Evolutionary conservation across 257 asterid genomes (phyloP).

Genomic region (Agastache rugosa): DNA sequence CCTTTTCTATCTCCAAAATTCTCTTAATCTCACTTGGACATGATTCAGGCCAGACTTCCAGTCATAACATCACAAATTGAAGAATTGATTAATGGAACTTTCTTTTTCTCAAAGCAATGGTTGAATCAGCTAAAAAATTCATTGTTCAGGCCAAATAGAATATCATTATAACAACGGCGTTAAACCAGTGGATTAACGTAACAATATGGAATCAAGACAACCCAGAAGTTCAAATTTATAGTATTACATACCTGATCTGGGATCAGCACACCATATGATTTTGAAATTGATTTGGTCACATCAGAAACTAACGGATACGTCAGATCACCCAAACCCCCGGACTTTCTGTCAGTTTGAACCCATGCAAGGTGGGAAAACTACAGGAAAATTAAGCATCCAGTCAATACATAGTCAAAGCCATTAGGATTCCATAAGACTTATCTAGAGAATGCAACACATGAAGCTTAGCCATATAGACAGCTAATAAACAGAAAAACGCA

Average conservation of each 20-base stretch:
- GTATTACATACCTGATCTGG: slow-evolving; percentile 69
- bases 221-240: background rate
- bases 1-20: background rate
- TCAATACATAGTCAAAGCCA: slow-evolving; percentile 3
- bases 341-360: slow-evolving; percentile 96
- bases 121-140: background rate
- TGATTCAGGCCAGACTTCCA: background rate
- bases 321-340: slow-evolving; percentile 95
- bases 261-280: slow-evolving; percentile 69
- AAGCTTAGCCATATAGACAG: background rate
- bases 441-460: slow-evolving; percentile 20
- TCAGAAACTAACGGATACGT: slow-evolving; percentile 86
- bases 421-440: background rate
- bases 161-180: background rate
- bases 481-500: background rate
- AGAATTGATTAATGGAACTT: background rate
- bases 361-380: slow-evolving; percentile 86
- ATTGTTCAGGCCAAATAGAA: slow-evolving; percentile 1
- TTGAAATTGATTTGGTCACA: slow-evolving; percentile 80
- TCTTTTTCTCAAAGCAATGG: background rate
- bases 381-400: slow-evolving; percentile 32
- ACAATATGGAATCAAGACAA: slow-evolving; percentile 35
- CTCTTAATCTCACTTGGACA: background rate
- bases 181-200: background rate
- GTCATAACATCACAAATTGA: background rate